phyloP scores from a whole-genome alignment of 305 asterid genomes.

The Lippia alba region DNA sequence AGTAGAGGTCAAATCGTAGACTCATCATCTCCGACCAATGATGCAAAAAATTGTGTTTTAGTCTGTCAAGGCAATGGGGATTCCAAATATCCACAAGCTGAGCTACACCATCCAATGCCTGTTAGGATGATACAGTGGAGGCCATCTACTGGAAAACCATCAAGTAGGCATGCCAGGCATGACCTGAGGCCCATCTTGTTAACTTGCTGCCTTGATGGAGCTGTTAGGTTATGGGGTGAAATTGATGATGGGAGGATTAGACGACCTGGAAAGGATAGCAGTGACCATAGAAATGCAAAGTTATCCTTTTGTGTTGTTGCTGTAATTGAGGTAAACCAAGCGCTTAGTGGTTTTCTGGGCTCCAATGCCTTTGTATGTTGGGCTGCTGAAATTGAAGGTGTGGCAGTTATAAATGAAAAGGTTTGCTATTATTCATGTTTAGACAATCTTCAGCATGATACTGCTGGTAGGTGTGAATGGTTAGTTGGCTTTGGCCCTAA shows the following conservation, averaged over 20 bases:
- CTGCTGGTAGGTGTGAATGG: slow-evolving; percentile 91
- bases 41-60: slow-evolving; percentile 59
- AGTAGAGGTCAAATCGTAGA: slow-evolving; percentile 44
- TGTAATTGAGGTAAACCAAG: slow-evolving; percentile 79
- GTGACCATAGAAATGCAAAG: slow-evolving; percentile 58
- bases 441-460: slow-evolving; percentile 59
- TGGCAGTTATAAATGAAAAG: slow-evolving; percentile 50
- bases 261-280: slow-evolving; percentile 65
- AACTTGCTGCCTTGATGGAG: slow-evolving; percentile 90
- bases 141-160: slow-evolving; percentile 69
- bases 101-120: slow-evolving; percentile 83
- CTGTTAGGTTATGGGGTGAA: slow-evolving; percentile 95
- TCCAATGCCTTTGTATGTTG: slow-evolving; percentile 70
- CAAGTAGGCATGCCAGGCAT: slow-evolving; percentile 51
- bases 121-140: slow-evolving; percentile 93
- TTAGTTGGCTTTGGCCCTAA: slow-evolving; percentile 83
- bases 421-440: slow-evolving; percentile 53
- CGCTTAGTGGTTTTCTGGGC: slow-evolving; percentile 69
- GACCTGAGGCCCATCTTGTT: slow-evolving; percentile 67
- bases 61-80: slow-evolving; percentile 62
- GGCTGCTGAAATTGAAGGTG: slow-evolving; percentile 77
- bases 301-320: slow-evolving; percentile 73
- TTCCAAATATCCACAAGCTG: slow-evolving; percentile 52
- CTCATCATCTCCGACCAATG: slow-evolving; percentile 46
- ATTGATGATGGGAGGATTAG: slow-evolving; percentile 80